Conservation (phyloP, 495 filamentous ascomycete species). For the Penicillium malachiteum region DNA sequence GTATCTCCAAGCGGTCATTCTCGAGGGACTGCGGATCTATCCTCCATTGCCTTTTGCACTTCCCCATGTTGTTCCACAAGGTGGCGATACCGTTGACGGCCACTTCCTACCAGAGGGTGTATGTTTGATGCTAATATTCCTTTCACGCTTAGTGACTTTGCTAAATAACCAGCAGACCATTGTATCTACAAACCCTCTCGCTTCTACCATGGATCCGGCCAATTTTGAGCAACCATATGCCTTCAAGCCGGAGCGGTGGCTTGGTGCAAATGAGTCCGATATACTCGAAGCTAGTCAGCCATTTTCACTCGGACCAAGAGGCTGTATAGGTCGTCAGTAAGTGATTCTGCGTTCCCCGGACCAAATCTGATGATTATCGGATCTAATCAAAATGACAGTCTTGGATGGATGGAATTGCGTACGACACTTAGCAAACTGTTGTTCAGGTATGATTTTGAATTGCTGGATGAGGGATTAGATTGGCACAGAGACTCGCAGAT, state of each 20-base stretch:
- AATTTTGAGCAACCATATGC: slow-evolving; percentile 36
- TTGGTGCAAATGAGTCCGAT: slow-evolving; percentile 33
- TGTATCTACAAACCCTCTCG: slow-evolving; percentile 34
- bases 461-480: slow-evolving; percentile 26
- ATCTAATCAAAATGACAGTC: slow-evolving; percentile 20
- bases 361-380: neutral
- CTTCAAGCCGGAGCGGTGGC: slow-evolving; percentile 49
- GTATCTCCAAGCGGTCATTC: slow-evolving; percentile 40
- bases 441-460: slow-evolving; percentile 51
- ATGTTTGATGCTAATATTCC: neutral
- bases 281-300: slow-evolving; percentile 30
- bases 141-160: neutral
- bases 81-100: slow-evolving; percentile 30
- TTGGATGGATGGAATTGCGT: slow-evolving; percentile 56
- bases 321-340: slow-evolving; percentile 43
- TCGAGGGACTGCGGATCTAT: slow-evolving; percentile 44
- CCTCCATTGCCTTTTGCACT: slow-evolving; percentile 32
- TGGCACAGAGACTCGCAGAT: slow-evolving; percentile 41
- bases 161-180: slow-evolving; percentile 21
- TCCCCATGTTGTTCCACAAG: slow-evolving; percentile 26
- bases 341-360: slow-evolving; percentile 3
- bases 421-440: slow-evolving; percentile 51
- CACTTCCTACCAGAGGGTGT: slow-evolving; percentile 31
- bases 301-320: slow-evolving; percentile 40
- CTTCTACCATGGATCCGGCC: slow-evolving; percentile 27